Percentiles rank a stretch among this genome's conserved stretches.
Evolutionary conservation across 2,329 filamentous ascomycete species (phyloP).

Genomic region (Lecanoromycetidae sp.): DNA sequence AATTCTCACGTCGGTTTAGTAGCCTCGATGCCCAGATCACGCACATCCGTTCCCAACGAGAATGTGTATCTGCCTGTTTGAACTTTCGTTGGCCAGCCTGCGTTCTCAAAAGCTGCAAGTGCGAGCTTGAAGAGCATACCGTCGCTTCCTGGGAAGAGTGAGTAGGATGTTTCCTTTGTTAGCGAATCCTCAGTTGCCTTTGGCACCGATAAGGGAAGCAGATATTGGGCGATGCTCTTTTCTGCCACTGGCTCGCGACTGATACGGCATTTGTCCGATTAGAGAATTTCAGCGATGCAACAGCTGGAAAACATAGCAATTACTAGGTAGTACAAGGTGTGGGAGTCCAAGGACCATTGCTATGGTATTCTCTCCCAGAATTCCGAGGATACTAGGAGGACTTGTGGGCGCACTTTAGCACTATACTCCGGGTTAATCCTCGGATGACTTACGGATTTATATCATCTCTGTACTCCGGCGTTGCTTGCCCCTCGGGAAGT

Average conservation of each 20-base stretch:
- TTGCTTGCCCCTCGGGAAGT: background rate
- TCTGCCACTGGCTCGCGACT: background rate
- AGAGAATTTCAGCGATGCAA: background rate
- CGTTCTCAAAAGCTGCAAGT: constrained; percentile 1
- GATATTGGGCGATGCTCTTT: background rate
- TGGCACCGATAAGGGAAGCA: background rate
- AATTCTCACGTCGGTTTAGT: no score
- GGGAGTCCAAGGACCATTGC: background rate
- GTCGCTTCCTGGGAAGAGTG: background rate
- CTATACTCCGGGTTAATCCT: background rate
- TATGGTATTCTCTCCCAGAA: background rate
- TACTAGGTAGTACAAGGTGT: background rate
- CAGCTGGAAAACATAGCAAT: background rate
- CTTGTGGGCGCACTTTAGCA: background rate
- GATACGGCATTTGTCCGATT: background rate
- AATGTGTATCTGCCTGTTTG: constrained; percentile 4
- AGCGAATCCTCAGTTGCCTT: background rate
- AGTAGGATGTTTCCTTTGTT: background rate
- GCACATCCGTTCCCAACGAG: background rate
- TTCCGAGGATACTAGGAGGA: no score
- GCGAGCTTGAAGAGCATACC: background rate
- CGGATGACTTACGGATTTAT: no score
- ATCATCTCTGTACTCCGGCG: constrained; percentile 3
- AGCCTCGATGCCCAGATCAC: no score
- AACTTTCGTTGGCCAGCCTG: constrained; percentile 6